Base-by-base conservation (phyloP, 768 basidiomycete genomes). In the Trametes cubensis region DNA sequence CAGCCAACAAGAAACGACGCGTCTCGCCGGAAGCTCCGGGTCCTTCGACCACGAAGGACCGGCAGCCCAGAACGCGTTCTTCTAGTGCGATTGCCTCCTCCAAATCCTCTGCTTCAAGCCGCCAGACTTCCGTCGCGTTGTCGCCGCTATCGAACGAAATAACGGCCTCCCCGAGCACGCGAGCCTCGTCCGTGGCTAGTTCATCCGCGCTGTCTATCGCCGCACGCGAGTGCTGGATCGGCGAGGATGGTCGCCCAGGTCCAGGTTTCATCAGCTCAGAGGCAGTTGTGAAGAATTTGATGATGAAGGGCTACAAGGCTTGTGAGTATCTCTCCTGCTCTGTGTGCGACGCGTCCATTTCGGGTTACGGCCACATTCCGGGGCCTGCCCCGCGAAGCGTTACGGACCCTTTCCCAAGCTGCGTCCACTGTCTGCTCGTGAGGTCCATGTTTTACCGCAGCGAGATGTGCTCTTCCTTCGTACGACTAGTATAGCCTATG, bases 231-330 rank as follows among this genome's bases (percentile, higher is more conserved):
- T 75, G 76, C 46, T 89, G 88, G 84, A 78, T 78, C 10, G 71
- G 77, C 21, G 82, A 85, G 47, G 78, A 83, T 55, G 87, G 85
- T 1, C 73, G 73, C 21, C 82, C 84, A 1, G 85, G 84, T 6
- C 70, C 75, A 0, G 75, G 68, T 1, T 83, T 87, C 67, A 72
- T 86, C 49, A 89, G 85, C 72, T 88, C 86, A 14, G 88, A 88
- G 69, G 73, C 73, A 20, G 88, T 88, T 7, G 87, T 93, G 13
- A 78, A 76, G 65, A 72, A 76, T 39, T 76, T 92, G 1, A 82
- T 86, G 1, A 81, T 86, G 73, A 87, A 84, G 67, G 80, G 82
- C 0, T 92, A 92, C 67, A 88, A 87, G 74, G 73, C 78, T 55
- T 89, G 91, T 92, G 66, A 69, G 87, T 79, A 17, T 45, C 20